These are phyloP conservation scores for Bidens hawaiensis DNA, from an alignment of 140 eudicot genomes.

Conservation along the genomic window DNA sequence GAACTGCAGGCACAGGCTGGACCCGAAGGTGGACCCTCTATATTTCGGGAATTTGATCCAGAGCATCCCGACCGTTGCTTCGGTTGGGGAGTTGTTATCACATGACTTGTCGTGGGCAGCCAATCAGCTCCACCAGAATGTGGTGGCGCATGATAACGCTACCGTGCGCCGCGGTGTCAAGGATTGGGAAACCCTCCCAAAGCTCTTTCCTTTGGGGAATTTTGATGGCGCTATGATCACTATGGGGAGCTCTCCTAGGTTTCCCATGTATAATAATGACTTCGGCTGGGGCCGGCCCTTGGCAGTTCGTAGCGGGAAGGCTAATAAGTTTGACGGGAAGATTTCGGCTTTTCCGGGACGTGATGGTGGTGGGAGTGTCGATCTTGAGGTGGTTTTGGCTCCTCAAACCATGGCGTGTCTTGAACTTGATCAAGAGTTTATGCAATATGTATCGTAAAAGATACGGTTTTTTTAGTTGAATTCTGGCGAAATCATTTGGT, in stretches of 20 bases:
- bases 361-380: constrained; percentile 59
- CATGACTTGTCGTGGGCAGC: constrained; percentile 63
- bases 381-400: constrained; percentile 75
- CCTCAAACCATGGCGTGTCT: constrained; percentile 62
- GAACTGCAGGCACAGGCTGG: constrained; percentile 71
- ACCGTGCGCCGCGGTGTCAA: constrained; percentile 66
- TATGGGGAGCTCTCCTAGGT: constrained; percentile 89
- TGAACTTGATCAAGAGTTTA: constrained; percentile 52
- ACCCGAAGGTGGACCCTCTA: constrained; percentile 50
- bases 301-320: constrained; percentile 74
- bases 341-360: constrained; percentile 76
- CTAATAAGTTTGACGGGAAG: constrained; percentile 82
- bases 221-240: constrained; percentile 90
- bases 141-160: constrained; percentile 57
- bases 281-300: constrained; percentile 84
- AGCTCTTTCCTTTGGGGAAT: constrained; percentile 71
- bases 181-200: constrained; percentile 74
- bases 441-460: constrained; percentile 53
- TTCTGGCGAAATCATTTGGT: background rate
- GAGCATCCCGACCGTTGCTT: constrained; percentile 75
- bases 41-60: constrained; percentile 87
- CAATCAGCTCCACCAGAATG: constrained; percentile 62
- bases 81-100: constrained; percentile 53
- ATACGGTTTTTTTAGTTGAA: background rate
- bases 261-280: constrained; percentile 79